Percentiles rank a stretch among this genome's conserved stretches.
Conservation (phyloP, 371 early-diverging fungal genomes). For the Dentiscutata heterogama region DNA sequence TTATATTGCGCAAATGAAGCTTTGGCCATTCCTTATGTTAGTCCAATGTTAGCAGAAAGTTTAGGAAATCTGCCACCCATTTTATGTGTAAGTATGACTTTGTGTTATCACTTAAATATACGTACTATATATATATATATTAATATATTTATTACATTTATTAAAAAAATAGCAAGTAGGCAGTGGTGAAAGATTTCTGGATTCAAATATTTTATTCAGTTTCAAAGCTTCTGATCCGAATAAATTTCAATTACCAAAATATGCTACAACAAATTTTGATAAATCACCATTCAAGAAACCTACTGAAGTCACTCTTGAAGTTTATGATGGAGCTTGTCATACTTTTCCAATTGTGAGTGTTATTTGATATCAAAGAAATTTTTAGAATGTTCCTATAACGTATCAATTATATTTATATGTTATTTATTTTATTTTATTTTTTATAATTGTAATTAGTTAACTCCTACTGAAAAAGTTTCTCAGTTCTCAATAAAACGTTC, state of each 20-base stretch:
- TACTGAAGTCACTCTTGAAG: slow-evolving; percentile 33
- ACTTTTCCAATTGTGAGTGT: not conserved
- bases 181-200: not conserved
- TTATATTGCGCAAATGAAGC: slow-evolving; percentile 17
- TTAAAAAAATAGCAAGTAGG: slow-evolving; percentile 1
- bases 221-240: slow-evolving; percentile 49
- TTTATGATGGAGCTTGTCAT: slow-evolving; percentile 40
- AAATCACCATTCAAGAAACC: slow-evolving; percentile 20
- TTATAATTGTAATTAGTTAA: not conserved
- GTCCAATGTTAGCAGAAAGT: slow-evolving; percentile 52
- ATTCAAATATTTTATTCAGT: slow-evolving; percentile 41
- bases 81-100: slow-evolving; percentile 50
- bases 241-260: too few species aligned
- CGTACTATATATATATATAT: not conserved
- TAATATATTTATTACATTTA: not conserved
- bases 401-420: not conserved
- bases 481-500: not conserved
- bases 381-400: not conserved
- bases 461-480: not conserved
- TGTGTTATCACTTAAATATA: not conserved
- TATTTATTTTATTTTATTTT: not conserved
- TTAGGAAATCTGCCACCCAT: slow-evolving; percentile 58
- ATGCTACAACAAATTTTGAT: not conserved
- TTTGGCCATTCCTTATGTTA: slow-evolving; percentile 58
- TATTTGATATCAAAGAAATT: too few species aligned